These are phyloP conservation scores for Talaromyces trachyspermus DNA, from an alignment of 495 filamentous ascomycete species.

Conservation along the genomic window DNA sequence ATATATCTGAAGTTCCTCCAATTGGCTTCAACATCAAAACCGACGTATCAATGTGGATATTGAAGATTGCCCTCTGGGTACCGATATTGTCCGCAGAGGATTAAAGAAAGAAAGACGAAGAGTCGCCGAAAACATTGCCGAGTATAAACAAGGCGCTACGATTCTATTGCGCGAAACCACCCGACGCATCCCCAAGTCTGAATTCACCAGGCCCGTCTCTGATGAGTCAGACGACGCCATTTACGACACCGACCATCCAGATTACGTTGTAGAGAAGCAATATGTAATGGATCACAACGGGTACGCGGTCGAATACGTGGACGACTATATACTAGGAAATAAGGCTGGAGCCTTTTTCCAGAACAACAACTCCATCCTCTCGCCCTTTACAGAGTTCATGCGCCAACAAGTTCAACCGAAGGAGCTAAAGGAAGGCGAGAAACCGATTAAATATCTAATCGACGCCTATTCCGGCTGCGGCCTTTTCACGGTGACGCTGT, in stretches of 20 bases:
- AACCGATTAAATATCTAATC: constrained; percentile 72
- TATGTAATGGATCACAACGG: constrained; percentile 82
- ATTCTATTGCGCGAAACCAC: constrained; percentile 85
- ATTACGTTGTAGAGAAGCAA: constrained; percentile 67
- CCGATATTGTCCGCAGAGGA: constrained; percentile 69
- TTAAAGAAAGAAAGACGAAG: constrained; percentile 65
- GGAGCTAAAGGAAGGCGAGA: constrained; percentile 21
- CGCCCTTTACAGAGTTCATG: constrained; percentile 82
- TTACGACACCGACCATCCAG: constrained; percentile 22
- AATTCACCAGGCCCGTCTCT: constrained; percentile 7
- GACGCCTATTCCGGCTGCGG: constrained; percentile 97
- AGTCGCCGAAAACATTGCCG: constrained; percentile 59
- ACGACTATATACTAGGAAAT: constrained; percentile 78
- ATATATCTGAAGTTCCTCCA: constrained; percentile 52
- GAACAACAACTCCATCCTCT: constrained; percentile 99
- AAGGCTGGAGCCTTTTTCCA: constrained; percentile 94
- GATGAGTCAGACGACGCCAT: constrained; percentile 19
- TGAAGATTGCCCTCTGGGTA: constrained; percentile 94
- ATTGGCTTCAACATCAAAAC: constrained; percentile 90
- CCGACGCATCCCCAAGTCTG: constrained; percentile 51
- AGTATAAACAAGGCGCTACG: constrained; percentile 77
- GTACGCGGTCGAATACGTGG: constrained; percentile 76
- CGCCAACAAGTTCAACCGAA: constrained; percentile 62
- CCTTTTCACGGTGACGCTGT: constrained; percentile 92
- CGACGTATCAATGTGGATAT: constrained; percentile 73